Base-by-base conservation (phyloP, 2,329 filamentous ascomycete species). In the Sclerotiophoma versabilis region DNA sequence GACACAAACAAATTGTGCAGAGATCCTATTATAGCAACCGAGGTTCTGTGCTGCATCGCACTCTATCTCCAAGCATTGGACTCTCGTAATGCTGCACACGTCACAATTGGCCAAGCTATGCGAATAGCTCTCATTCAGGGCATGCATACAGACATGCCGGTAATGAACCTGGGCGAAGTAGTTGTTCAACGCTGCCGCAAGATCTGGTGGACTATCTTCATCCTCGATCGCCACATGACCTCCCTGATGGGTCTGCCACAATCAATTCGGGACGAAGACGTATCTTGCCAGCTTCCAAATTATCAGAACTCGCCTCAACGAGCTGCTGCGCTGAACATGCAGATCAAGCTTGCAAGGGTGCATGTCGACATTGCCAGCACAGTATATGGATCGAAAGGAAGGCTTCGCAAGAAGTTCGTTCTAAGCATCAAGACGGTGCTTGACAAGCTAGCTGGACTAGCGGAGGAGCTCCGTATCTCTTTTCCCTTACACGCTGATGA, bases 141-240 rank as follows among this genome's bases (percentile, higher is more conserved):
- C 1, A 79, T 84, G 77, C 81, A 84, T 51, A 82, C 80, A 0
- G 75, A 82, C 23, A 81, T 84, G 79, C 77, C 76, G 0, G 69
- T 71, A 0, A 67, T 75, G 2, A 71, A 79, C 19, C 57, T 83
- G 0, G 77, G 77, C 0, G 74, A 77, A 1, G 54, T 62, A 0
- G 60, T 75, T 1, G 77, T 81, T 0, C 75, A 83, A 54, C 67
- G 82, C 44, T 80, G 77, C 45, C 78, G 80, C 1, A 77, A 76
- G 27, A 73, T 81, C 9, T 84, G 81, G 81, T 84, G 81, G 81
- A 84, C 82, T 0, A 74, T 83, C 0, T 83, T 82, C 33, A 73
- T 84, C 1, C 66, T 84, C 1, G 82, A 84, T 47, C 75, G 81
- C 2, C 77, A 84, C 58, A 82, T 84, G 76, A 81, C 80, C 1